These are phyloP conservation scores for Sclerotinia borealis DNA, from an alignment of 2,329 filamentous ascomycete genomes.

Conservation along the genomic window DNA sequence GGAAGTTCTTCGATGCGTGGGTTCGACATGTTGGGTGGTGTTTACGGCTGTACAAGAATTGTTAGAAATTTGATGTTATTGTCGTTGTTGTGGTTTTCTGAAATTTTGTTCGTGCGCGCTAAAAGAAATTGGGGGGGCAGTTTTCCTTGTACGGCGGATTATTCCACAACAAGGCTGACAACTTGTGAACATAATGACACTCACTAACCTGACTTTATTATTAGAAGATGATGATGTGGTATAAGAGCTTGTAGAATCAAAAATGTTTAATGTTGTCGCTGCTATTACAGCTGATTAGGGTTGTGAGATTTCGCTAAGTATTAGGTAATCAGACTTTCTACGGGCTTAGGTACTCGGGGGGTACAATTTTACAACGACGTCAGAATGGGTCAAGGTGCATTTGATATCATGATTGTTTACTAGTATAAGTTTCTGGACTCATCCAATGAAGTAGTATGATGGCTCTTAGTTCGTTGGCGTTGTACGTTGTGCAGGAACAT, in stretches of 20 bases:
- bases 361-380: background rate
- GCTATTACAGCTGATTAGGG: conserved; percentile 15
- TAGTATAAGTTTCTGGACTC: background rate
- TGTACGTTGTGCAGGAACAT: background rate
- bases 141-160: background rate
- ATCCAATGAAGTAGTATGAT: background rate
- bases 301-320: conserved; percentile 24
- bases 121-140: conserved; percentile 4
- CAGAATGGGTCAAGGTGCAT: background rate
- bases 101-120: conserved; percentile 27
- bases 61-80: conserved; percentile 22
- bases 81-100: conserved; percentile 17
- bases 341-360: background rate
- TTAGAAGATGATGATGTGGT: conserved; percentile 12
- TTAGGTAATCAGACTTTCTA: conserved; percentile 14
- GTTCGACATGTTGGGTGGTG: conserved; percentile 75
- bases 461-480: background rate
- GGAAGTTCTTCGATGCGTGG: conserved; percentile 96
- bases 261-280: conserved; percentile 10
- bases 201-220: conserved; percentile 19
- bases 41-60: conserved; percentile 30
- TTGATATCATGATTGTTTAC: conserved; percentile 5
- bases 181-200: background rate
- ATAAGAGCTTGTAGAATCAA: conserved; percentile 1
- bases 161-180: conserved; percentile 1